Evolutionary conservation across 495 filamentous ascomycete species (phyloP), one percentile per base, ranked within the genome.

Genomic region (Chaetomium tenue): DNA sequence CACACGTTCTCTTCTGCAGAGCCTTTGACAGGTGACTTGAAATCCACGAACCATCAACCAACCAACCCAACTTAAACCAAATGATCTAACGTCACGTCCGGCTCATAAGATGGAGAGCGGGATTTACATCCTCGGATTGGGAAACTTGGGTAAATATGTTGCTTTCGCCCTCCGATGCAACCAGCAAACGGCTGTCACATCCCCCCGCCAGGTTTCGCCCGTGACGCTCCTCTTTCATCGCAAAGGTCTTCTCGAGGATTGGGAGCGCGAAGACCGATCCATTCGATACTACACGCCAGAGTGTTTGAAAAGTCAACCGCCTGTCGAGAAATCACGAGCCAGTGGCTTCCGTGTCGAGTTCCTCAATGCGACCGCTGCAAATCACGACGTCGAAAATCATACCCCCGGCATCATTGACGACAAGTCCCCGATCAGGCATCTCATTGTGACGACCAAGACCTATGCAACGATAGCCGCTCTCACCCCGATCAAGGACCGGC

Each of bases 401-500:
- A 28, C 33, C 4, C 30, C 22, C 2, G 53, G 39, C 3, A 22
- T 9, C 11, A 16, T 33, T 9, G 53, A 18, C 53, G 40, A n/a
- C 33, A 40, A 40, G 8, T n/a, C 53, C 3, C 63, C 46, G 16
- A 71, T 94, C 60, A 76, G 87, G 58, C 83, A 89, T 68, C 78
- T 95, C 52, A 86, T 96, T 61, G 78, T 94, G n/a, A 79, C 86
- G 7, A 84, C 82, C 50, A 92, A 92, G 75, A 80, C 88, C 0
- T 72, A 80, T 33, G 63, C 79, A 39, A 87, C 87, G 0, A 70
- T 80, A 16, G 66, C 72, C 3, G 89, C 89, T 8, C 71, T 94
- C 5, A 56, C 74, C 9, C 67, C 74, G 3, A 74, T 93, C 26
- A 77, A 74, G 15, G 78, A 86, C 53, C 83, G 91, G 1, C 72